A percentile compares a stretch with the other conserved stretches of the same genome.
phyloP scores from a whole-genome alignment of 192 early-diverging fungal species.

The Linnemannia elongata region DNA sequence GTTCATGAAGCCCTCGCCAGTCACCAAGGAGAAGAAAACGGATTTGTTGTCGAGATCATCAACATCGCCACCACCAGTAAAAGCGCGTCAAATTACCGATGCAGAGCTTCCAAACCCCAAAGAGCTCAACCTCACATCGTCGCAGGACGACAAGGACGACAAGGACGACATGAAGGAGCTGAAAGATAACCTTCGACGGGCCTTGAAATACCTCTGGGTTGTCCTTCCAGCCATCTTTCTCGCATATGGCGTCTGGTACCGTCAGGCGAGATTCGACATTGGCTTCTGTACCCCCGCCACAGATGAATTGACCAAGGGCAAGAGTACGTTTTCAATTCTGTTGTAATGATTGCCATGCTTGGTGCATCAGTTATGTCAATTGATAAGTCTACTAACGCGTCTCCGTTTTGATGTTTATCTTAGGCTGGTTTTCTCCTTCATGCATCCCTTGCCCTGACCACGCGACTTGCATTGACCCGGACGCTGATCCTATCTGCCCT shows the following conservation, averaged over 20 bases:
- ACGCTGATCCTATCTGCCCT: conserved; percentile 42
- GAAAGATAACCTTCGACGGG: conserved; percentile 9
- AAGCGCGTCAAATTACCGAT: background rate
- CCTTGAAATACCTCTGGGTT: background rate
- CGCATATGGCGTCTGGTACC: conserved; percentile 51
- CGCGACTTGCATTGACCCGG: conserved; percentile 39
- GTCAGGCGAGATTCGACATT: conserved; percentile 45
- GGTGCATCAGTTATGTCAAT: too few species aligned
- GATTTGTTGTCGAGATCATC: background rate
- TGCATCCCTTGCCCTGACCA: conserved; percentile 62
- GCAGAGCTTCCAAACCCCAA: conserved; percentile 27
- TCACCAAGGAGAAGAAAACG: background rate
- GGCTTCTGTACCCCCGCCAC: conserved; percentile 43
- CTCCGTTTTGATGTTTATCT: background rate
- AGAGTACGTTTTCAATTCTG: background rate
- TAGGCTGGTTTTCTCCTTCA: conserved; percentile 50
- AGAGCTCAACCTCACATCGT: background rate
- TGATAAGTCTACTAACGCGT: background rate
- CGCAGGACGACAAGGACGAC: conserved; percentile 1
- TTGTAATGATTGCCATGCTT: background rate
- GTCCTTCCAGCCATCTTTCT: conserved; percentile 21
- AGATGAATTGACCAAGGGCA: background rate
- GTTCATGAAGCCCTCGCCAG: conserved; percentile 31
- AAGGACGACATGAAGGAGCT: conserved; percentile 6
- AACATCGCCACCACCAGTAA: conserved; percentile 8